These are phyloP conservation scores for Colletotrichum navitas DNA, from an alignment of 2,329 filamentous ascomycete species.

Conservation along the genomic window DNA sequence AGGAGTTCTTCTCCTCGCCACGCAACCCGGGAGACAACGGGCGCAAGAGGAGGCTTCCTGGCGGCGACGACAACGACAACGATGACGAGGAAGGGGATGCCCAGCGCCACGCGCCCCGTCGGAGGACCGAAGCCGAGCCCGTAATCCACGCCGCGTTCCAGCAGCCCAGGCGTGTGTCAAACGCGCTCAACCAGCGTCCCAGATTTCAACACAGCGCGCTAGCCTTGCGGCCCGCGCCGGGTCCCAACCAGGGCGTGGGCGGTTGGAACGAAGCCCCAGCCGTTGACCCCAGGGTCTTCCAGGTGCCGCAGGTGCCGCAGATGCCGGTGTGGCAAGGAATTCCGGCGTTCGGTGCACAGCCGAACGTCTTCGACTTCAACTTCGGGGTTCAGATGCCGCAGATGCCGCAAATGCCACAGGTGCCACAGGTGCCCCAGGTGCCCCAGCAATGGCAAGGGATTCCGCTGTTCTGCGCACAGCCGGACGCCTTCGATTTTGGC, in stretches of 20 bases:
- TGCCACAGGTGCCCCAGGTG: neutral
- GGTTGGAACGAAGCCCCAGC: too few species aligned
- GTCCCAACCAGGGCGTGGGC: neutral
- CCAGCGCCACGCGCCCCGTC: constrained; percentile 8
- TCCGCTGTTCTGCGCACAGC: neutral
- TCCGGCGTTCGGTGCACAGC: neutral
- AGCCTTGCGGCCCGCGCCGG: neutral
- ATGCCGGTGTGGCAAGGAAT: neutral
- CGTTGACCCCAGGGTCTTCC: neutral
- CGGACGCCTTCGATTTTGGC: neutral
- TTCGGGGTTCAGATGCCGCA: neutral
- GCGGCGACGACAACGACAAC: neutral
- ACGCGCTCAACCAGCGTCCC: neutral
- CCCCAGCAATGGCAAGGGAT: neutral
- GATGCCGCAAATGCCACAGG: neutral
- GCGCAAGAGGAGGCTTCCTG: neutral
- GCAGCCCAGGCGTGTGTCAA: neutral
- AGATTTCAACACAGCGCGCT: neutral
- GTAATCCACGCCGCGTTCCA: neutral
- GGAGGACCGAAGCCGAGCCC: neutral
- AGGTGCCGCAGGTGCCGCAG: neutral
- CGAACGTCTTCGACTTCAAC: neutral
- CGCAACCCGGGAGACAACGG: neutral
- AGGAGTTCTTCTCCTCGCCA: constrained; percentile 27
- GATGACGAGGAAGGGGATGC: neutral